phyloP scores from a whole-genome alignment of 306 rosid genomes.

The Glycine tomentella region DNA sequence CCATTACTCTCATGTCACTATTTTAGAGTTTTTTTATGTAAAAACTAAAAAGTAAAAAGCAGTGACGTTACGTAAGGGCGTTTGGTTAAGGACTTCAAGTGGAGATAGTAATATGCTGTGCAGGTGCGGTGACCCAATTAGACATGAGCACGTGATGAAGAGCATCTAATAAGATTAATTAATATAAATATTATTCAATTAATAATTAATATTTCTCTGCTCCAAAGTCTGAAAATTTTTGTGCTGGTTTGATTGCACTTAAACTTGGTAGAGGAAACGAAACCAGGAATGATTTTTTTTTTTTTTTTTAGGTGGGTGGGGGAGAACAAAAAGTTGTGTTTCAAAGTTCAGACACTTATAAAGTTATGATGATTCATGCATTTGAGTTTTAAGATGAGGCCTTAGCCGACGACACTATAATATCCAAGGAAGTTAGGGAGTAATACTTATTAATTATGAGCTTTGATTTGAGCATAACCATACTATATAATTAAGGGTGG shows the following conservation, averaged over 20 bases:
- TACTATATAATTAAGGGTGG: no score
- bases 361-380: conserved; percentile 23
- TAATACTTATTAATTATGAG: background rate
- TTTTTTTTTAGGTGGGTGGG: background rate
- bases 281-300: background rate
- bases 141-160: conserved; percentile 46
- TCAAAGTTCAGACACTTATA: conserved; percentile 11
- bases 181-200: background rate
- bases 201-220: conserved; percentile 20
- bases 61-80: no score
- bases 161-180: conserved; percentile 42
- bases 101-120: background rate
- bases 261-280: conserved; percentile 32
- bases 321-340: conserved; percentile 19
- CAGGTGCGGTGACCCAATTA: conserved; percentile 18
- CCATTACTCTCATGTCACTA: conserved; percentile 21
- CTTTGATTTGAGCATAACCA: background rate
- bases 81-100: no score
- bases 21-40: conserved; percentile 1
- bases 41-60: conserved; percentile 4
- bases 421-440: background rate
- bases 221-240: conserved; percentile 31
- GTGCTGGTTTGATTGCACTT: conserved; percentile 41
- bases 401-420: background rate
- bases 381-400: conserved; percentile 9